Evolutionary conservation across 768 basidiomycete genomes (phyloP).

Genomic region (Grammothele lineata): DNA sequence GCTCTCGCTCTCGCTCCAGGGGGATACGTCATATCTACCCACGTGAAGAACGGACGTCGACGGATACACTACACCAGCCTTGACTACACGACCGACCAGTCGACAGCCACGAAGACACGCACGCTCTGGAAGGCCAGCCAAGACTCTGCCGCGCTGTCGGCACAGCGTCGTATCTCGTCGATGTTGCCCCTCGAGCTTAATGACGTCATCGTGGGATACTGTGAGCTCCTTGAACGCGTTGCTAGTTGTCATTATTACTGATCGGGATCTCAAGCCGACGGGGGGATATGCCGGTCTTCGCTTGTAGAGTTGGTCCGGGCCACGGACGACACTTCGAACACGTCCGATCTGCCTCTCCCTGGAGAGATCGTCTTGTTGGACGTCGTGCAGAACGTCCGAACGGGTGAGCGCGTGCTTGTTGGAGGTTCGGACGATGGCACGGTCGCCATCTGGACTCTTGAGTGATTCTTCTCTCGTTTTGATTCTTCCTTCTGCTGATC

Average conservation of each 20-base stretch:
- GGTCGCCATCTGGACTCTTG: conserved; percentile 65
- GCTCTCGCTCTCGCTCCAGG: conserved; percentile 6
- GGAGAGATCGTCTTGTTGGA: conserved; percentile 50
- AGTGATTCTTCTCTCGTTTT: conserved; percentile 37
- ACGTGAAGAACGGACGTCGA: conserved; percentile 17
- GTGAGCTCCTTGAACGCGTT: conserved; percentile 18
- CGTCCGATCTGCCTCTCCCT: conserved; percentile 45
- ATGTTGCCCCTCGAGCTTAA: conserved; percentile 51
- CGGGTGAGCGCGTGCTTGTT: conserved; percentile 58
- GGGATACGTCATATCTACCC: conserved; percentile 19
- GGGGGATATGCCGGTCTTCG: conserved; percentile 25
- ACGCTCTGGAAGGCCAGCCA: conserved; percentile 24
- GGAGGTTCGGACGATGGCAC: conserved; percentile 80
- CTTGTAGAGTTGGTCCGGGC: conserved; percentile 17
- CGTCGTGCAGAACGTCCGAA: conserved; percentile 51
- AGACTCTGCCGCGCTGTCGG: background rate
- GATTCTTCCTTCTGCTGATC: background rate
- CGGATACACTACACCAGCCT: conserved; percentile 9
- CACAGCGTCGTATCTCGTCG: conserved; percentile 17
- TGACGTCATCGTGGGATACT: conserved; percentile 50
- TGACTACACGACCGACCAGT: too few species aligned
- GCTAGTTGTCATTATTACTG: background rate
- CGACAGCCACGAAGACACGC: background rate
- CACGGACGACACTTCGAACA: conserved; percentile 21
- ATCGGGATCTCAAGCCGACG: conserved; percentile 22